Evolutionary conservation across 2,329 filamentous ascomycete genomes (phyloP).

Genomic region (Pestalotiopsis sp.): DNA sequence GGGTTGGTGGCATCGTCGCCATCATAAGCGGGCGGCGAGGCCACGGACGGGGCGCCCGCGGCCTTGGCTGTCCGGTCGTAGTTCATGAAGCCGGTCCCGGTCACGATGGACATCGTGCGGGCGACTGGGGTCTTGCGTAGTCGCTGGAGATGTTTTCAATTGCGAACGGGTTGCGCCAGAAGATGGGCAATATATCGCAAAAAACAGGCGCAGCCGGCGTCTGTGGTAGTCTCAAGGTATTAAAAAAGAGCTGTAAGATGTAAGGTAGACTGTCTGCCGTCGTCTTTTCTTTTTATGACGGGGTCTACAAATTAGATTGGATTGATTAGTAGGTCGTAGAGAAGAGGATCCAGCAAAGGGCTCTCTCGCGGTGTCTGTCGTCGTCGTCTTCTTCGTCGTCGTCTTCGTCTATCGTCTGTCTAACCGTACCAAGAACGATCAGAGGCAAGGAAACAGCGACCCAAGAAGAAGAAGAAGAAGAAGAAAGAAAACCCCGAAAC

Average conservation of each 20-base stretch:
- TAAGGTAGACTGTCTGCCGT: background rate
- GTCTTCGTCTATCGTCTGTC: background rate
- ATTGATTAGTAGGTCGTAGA: too few species aligned
- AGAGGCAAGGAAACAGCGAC: background rate
- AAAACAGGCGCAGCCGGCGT: too few species aligned
- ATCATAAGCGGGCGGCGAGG: conserved; percentile 24
- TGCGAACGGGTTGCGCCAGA: too few species aligned
- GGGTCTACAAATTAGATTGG: background rate
- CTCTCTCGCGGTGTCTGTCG: background rate
- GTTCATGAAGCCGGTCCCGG: conserved; percentile 44
- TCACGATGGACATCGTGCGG: conserved; percentile 43
- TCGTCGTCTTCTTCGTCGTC: background rate
- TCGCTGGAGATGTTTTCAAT: too few species aligned
- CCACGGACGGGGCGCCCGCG: conserved; percentile 39
- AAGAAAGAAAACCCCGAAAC: too few species aligned
- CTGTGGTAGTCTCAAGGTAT: background rate
- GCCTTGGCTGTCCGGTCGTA: conserved; percentile 52
- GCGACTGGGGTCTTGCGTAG: background rate
- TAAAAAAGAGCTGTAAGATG: background rate
- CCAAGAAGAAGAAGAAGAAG: too few species aligned
- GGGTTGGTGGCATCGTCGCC: conserved; percentile 28
- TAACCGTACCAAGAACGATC: background rate
- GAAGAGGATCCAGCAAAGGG: conserved; percentile 6
- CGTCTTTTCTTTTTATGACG: background rate
- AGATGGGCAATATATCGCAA: too few species aligned